Evolutionary conservation across 306 rosid species (phyloP).

Genomic region (Lathyrus sativus): DNA sequence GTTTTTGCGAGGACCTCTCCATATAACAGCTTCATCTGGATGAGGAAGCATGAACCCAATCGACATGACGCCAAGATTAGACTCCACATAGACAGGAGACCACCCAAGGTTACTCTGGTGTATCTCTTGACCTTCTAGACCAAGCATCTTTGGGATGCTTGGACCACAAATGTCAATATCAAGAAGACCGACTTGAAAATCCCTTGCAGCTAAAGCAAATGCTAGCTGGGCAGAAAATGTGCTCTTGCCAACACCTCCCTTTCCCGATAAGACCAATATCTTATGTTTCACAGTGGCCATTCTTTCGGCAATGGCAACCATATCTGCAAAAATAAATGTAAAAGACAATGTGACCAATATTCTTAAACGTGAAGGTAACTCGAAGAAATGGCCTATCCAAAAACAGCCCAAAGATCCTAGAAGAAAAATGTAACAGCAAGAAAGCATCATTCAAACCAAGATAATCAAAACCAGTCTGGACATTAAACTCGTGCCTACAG

Average conservation of each 20-base stretch:
- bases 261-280: slow-evolving; percentile 85
- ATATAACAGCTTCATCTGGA: slow-evolving; percentile 83
- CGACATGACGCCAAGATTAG: slow-evolving; percentile 94
- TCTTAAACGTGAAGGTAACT: not conserved
- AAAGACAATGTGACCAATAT: slow-evolving; percentile 21
- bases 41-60: slow-evolving; percentile 84
- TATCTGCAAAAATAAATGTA: slow-evolving; percentile 53
- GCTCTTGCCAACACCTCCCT: slow-evolving; percentile 98
- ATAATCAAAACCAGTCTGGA: too few species aligned
- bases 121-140: slow-evolving; percentile 87
- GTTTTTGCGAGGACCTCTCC: slow-evolving; percentile 94
- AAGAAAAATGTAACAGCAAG: not conserved
- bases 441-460: not conserved
- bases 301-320: slow-evolving; percentile 80
- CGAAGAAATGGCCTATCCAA: not conserved
- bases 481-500: too few species aligned
- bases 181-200: slow-evolving; percentile 90
- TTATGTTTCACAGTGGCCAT: slow-evolving; percentile 96
- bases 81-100: slow-evolving; percentile 94
- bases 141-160: slow-evolving; percentile 95
- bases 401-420: not conserved
- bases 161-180: slow-evolving; percentile 98
- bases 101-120: slow-evolving; percentile 97
- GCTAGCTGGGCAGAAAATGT: slow-evolving; percentile 90
- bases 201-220: slow-evolving; percentile 84